A percentile compares a stretch with the other conserved stretches of the same genome.
phyloP scores from a whole-genome alignment of 352 stramenopile species.

The Pythium angustatum region DNA sequence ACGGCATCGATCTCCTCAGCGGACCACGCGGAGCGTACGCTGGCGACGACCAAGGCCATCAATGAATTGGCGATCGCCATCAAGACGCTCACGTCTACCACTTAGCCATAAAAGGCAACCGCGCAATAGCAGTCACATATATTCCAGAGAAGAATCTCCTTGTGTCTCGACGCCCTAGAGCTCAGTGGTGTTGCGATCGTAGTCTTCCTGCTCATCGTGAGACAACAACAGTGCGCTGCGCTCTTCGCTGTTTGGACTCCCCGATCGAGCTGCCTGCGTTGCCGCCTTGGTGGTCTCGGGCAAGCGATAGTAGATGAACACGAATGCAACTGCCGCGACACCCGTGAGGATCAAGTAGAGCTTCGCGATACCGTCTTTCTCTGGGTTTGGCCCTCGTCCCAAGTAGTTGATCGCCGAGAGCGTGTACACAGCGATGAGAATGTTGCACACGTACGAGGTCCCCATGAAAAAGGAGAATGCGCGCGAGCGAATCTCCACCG shows the following conservation, averaged over 20 bases:
- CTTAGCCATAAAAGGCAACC: neutral
- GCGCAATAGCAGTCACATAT: slow-evolving; percentile 5
- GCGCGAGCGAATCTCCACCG: slow-evolving; percentile 79
- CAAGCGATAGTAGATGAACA: slow-evolving; percentile 56
- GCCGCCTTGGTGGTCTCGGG: slow-evolving; percentile 60
- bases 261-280: slow-evolving; percentile 1
- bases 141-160: too few relatives aligned
- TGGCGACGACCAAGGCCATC: slow-evolving; percentile 60
- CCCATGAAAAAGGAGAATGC: slow-evolving; percentile 87
- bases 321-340: slow-evolving; percentile 38
- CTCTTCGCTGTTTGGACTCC: slow-evolving; percentile 32
- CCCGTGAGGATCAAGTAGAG: slow-evolving; percentile 80
- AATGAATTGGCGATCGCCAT: slow-evolving; percentile 64
- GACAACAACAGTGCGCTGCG: slow-evolving; percentile 43
- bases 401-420: slow-evolving; percentile 79
- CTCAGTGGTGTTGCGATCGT: slow-evolving; percentile 49
- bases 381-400: slow-evolving; percentile 52
- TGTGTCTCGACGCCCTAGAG: slow-evolving; percentile 18
- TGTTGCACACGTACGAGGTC: slow-evolving; percentile 86
- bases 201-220: slow-evolving; percentile 38
- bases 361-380: slow-evolving; percentile 86
- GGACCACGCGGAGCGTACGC: slow-evolving; percentile 62
- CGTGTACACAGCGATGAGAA: slow-evolving; percentile 73
- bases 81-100: slow-evolving; percentile 36
- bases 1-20: slow-evolving; percentile 50